Percentiles rank a stretch among this genome's conserved stretches.
Evolutionary conservation across 2,329 filamentous ascomycete genomes (phyloP).

Genomic region (Fusarium coicis): DNA sequence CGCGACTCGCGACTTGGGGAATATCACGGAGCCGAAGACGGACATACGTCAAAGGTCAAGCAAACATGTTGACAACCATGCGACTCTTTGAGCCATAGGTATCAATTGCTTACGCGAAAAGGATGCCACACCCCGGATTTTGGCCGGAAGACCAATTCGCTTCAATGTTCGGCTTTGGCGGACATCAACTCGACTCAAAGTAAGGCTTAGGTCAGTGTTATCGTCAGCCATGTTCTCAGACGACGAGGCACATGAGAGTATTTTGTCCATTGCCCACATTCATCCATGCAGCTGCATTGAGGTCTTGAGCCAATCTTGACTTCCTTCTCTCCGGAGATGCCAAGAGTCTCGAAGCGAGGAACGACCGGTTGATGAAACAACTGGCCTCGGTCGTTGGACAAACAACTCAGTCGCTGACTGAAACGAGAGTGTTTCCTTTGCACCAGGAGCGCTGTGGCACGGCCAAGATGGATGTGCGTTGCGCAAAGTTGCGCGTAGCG

Average conservation of each 20-base stretch:
- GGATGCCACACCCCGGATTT: slow-evolving; percentile 38
- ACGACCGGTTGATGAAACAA: slow-evolving; percentile 34
- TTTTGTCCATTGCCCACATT: not conserved
- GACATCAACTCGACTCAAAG: not conserved
- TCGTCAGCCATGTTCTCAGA: not conserved
- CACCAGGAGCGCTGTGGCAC: slow-evolving; percentile 5
- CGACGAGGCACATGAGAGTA: not conserved
- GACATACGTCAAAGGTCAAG: not conserved
- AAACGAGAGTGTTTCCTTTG: slow-evolving; percentile 5
- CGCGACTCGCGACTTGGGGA: slow-evolving; percentile 14
- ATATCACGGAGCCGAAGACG: slow-evolving; percentile 18
- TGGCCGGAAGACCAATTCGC: slow-evolving; percentile 29
- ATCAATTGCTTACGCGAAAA: slow-evolving; percentile 8
- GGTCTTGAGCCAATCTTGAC: slow-evolving; percentile 11
- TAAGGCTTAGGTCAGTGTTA: not conserved
- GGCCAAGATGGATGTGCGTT: slow-evolving; percentile 3
- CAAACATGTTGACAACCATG: not conserved
- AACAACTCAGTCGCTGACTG: slow-evolving; percentile 14
- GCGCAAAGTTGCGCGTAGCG: slow-evolving; percentile 4
- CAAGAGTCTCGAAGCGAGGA: slow-evolving; percentile 37
- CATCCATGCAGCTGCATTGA: not conserved
- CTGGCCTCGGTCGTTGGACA: slow-evolving; percentile 19
- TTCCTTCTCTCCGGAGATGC: slow-evolving; percentile 37
- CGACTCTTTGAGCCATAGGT: slow-evolving; percentile 4
- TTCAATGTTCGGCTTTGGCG: slow-evolving; percentile 1